Base-by-base conservation (phyloP, 2,329 filamentous ascomycete genomes). In the Colletotrichum sp. region DNA sequence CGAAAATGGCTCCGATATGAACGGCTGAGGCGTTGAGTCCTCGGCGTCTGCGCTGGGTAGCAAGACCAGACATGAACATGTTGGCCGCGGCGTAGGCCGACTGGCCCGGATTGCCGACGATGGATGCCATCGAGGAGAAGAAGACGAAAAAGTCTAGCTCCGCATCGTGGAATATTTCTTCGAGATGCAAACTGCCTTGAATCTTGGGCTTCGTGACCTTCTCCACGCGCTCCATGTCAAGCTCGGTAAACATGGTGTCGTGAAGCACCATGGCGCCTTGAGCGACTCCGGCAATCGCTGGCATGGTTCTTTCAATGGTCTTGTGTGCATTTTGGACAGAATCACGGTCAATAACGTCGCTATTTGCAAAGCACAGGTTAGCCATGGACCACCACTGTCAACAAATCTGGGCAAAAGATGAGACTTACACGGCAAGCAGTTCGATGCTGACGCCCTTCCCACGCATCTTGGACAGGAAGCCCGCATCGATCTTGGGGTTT, bases 31-130 rank as follows among this genome's bases (percentile, higher is more conserved):
- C 87, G 8, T 82, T 80, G 2, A 86, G 69, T 0, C 86, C 86
- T 2, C 84, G 81, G 4, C 74, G 76, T 0, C 83, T 71, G 6
- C 88, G 79, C 8, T 85, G 79, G 0, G 73, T 52, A 1, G 82
- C 84, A 0, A 90, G 77, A 3, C 76, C 76, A 80, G 83, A 90
- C 8, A 75, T 74, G 80, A 83, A 90, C 8, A 75, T 73, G 76
- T 89, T 89, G 3, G 84, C 87, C 0, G 86, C 85, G 0, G 81
- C 78, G 71, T 90, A 90, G 76, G 85, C 87, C 4, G 82, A 75
- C 77, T 90, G 88, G 21, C 79, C 81, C 7, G 38, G n/a, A 58
- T 82, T 83, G 7, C 84, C 84, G 7, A 78, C 66, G 21, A 83
- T 73, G 5, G 43, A 52, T 1, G 78, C 64, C 2, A 81, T 12